phyloP scores from a whole-genome alignment of 73 alveolate species.

The Tetrahymena borealis region DNA sequence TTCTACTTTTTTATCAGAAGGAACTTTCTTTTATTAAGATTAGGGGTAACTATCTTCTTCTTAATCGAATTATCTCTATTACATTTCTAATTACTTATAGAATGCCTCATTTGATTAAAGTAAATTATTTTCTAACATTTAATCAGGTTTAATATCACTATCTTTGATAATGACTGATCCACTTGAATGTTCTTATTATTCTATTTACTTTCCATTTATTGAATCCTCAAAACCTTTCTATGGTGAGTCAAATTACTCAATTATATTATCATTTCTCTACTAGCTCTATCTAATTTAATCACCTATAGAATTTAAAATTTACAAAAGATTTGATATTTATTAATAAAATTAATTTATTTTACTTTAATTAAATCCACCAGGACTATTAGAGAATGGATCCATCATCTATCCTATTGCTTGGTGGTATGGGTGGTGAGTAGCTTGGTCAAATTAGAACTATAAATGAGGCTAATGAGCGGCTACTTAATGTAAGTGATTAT shows the following conservation, averaged over 20 bases:
- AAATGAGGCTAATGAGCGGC: background rate
- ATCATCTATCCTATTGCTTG: background rate
- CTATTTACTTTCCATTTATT: background rate
- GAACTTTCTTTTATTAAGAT: background rate
- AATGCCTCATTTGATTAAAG: background rate
- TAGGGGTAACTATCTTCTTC: background rate
- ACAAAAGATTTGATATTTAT: background rate
- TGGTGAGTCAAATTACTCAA: background rate
- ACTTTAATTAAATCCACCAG: background rate
- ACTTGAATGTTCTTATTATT: background rate
- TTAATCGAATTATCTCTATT: background rate
- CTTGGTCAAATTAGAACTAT: background rate
- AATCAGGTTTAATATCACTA: background rate
- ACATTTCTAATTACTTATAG: background rate
- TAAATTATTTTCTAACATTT: background rate
- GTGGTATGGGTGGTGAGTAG: background rate
- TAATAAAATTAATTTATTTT: background rate
- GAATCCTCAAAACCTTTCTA: background rate
- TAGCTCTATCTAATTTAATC: background rate
- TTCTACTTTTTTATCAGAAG: background rate
- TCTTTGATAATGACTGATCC: background rate
- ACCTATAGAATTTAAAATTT: background rate
- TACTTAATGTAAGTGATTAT: background rate
- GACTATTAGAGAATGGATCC: background rate
- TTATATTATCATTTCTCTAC: background rate